phyloP scores from a whole-genome alignment of 192 early-diverging fungal species.

The Phycomyces nitens region DNA sequence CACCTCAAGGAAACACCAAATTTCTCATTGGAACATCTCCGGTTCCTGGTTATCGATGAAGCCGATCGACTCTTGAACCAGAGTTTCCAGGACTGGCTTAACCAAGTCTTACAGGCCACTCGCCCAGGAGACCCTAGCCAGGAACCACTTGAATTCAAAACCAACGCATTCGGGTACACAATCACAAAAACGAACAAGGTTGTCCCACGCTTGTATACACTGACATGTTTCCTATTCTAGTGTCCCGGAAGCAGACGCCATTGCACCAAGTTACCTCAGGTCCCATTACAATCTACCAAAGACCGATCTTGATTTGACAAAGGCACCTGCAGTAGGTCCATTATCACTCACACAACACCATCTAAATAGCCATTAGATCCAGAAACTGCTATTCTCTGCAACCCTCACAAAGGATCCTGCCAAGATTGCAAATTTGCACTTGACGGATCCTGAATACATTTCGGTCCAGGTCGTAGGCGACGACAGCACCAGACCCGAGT shows the following conservation, averaged over 20 bases:
- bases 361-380: too few relatives aligned
- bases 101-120: conserved; percentile 62
- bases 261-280: conserved; percentile 42
- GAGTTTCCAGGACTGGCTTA: conserved; percentile 90
- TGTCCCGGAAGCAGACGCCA: conserved; percentile 46
- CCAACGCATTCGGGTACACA: conserved; percentile 15
- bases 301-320: conserved; percentile 48
- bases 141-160: conserved; percentile 7
- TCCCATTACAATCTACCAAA: conserved; percentile 43
- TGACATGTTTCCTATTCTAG: conserved; percentile 13
- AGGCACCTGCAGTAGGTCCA: conserved; percentile 35
- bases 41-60: conserved; percentile 94
- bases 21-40: conserved; percentile 88
- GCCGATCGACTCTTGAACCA: conserved; percentile 93
- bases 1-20: conserved; percentile 80
- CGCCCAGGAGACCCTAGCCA: conserved; percentile 26
- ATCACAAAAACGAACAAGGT: too few relatives aligned
- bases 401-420: conserved; percentile 92
- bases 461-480: conserved; percentile 50
- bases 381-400: conserved; percentile 95
- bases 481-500: conserved; percentile 43
- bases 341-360: too few relatives aligned
- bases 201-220: not conserved
- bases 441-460: conserved; percentile 82
- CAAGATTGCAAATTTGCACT: conserved; percentile 81